These are phyloP conservation scores for Stentor roeselii DNA, from an alignment of 73 alveolate genomes.

Conservation along the genomic window DNA sequence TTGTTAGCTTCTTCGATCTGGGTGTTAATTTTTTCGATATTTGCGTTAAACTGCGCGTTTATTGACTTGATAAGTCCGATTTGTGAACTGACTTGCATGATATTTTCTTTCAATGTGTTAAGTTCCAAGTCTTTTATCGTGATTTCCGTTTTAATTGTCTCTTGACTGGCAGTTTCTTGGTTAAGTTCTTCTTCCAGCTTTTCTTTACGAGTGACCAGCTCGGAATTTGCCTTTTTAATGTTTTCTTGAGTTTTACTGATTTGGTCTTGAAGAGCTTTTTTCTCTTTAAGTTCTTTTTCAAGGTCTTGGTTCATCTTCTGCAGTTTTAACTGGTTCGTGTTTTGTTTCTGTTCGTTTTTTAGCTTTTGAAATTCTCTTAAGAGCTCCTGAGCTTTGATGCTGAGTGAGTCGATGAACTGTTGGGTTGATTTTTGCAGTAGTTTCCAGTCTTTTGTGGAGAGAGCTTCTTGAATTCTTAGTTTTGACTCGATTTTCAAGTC, in stretches of 20 bases:
- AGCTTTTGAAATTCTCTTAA: background rate
- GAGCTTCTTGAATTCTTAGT: background rate
- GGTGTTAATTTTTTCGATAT: background rate
- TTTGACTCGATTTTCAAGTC: background rate
- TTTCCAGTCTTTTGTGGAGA: background rate
- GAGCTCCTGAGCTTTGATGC: background rate
- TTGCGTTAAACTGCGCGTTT: background rate
- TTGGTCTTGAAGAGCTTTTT: background rate
- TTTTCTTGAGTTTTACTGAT: background rate
- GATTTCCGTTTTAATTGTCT: background rate
- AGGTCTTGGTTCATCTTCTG: background rate
- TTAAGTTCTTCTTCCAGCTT: background rate
- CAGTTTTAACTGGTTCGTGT: background rate
- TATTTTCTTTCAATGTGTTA: background rate
- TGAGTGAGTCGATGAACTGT: background rate
- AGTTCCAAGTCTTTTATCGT: background rate
- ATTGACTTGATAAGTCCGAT: too few relatives aligned
- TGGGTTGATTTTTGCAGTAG: background rate
- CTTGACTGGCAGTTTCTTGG: background rate
- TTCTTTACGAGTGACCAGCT: background rate
- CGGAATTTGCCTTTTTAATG: background rate
- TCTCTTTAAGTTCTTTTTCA: background rate
- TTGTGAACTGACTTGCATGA: background rate
- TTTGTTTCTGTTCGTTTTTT: background rate
- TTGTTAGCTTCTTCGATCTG: conserved; percentile 1